Base-by-base conservation (phyloP, 495 filamentous ascomycete genomes). In the Glonium stellatum region DNA sequence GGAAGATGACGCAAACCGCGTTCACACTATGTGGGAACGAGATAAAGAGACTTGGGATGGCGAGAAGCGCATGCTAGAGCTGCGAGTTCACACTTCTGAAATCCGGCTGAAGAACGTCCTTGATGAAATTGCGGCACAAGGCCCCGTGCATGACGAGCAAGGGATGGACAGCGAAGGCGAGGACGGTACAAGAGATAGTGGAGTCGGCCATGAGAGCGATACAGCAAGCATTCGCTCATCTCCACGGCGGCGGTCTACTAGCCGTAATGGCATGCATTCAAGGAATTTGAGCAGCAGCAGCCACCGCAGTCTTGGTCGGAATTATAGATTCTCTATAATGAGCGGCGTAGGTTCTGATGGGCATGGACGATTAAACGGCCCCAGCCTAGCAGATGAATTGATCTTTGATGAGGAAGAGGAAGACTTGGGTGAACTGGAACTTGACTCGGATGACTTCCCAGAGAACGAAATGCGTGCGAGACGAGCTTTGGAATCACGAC, bases 321-420 rank as follows among this genome's bases (percentile, higher is more conserved):
- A 35, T 23, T 69, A 67, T 60, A 81, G 89, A 35, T 89, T 86
- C 69, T 93, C 90, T 11, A 77, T 85, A 37, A 76, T 86, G 59
- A 80, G 75, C 58, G 66, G 75, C 4, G 50, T 56, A 10, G 56
- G 58, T 11, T 65, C 72, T 10, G 82, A 84, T 57, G 78, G 77
- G 8, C 75, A 80, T 60, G 81, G 75, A 10, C 87, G 86, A 67
- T 66, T 76, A 19, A 84, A 84, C 54, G 87, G 87, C 9, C 65
- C 90, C 39, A 93, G 86, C 64, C 74, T 98, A 42, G 93, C 93
- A 9, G 89, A 97, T 64, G 93, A 98, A 77, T 78, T 98, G 59
- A 84, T 85, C 54, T 86, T 95, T 42, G 89, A 89, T 57, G 87
- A 88, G 49, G 87, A 87, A 53, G 86, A 86, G 52, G 69, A 74